These are phyloP conservation scores for Seminavis robusta DNA, from an alignment of 108 stramenopile species.

Conservation along the genomic window DNA sequence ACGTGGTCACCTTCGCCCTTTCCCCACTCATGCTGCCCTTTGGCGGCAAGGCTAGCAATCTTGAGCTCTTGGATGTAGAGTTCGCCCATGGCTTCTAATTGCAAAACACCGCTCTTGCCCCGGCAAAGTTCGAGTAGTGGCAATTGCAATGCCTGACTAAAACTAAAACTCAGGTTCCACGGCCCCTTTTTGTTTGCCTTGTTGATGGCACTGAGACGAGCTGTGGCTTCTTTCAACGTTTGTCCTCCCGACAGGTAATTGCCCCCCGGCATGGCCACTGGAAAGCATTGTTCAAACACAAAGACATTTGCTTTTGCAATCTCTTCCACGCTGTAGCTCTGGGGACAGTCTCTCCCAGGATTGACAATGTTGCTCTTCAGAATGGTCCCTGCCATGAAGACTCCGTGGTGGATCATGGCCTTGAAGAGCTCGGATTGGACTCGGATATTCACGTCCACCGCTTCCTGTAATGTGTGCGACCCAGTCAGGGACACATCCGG, in stretches of 20 bases:
- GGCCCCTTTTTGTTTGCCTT: conserved; percentile 52
- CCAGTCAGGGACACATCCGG: conserved; percentile 74
- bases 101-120: conserved; percentile 52
- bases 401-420: conserved; percentile 86
- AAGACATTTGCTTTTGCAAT: conserved; percentile 80
- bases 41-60: conserved; percentile 51
- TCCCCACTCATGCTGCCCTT: conserved; percentile 35
- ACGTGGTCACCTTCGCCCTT: conserved; percentile 35
- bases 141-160: conserved; percentile 84
- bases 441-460: conserved; percentile 48
- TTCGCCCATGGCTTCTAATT: conserved; percentile 49
- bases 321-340: conserved; percentile 56
- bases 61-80: conserved; percentile 51
- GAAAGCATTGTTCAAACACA: conserved; percentile 80
- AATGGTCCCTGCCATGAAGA: conserved; percentile 82
- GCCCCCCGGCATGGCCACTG: conserved; percentile 81
- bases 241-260: conserved; percentile 91
- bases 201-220: conserved; percentile 83
- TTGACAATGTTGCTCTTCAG: conserved; percentile 91
- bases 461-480: conserved; percentile 48
- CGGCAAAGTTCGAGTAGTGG: conserved; percentile 78
- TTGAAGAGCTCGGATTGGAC: conserved; percentile 68
- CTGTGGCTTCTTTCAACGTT: conserved; percentile 77
- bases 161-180: conserved; percentile 71
- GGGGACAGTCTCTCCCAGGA: conserved; percentile 68